phyloP scores from a whole-genome alignment of 805 yeast species.

The Naumovozyma baii region DNA sequence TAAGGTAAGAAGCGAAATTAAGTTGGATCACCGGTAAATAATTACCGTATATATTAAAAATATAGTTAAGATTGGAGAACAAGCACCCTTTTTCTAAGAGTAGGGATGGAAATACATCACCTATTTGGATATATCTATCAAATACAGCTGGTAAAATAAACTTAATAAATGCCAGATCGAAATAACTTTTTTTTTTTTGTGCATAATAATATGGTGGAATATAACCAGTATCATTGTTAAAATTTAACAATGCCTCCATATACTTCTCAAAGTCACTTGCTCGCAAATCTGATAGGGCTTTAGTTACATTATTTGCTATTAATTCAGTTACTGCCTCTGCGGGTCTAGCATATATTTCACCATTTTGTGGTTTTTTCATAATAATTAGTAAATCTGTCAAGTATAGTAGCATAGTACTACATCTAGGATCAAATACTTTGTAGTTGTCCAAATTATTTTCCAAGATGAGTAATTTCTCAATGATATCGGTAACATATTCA shows the following conservation, averaged over 20 bases:
- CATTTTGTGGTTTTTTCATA: slow-evolving; percentile 27
- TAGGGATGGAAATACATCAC: slow-evolving; percentile 5
- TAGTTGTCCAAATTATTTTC: slow-evolving; percentile 24
- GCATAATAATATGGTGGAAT: background rate
- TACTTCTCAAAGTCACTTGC: slow-evolving; percentile 12
- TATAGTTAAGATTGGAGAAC: slow-evolving; percentile 11
- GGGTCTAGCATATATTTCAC: slow-evolving; percentile 22
- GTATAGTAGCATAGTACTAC: slow-evolving; percentile 12
- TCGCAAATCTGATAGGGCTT: slow-evolving; percentile 19
- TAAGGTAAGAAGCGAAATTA: slow-evolving; percentile 18
- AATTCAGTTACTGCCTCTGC: slow-evolving; percentile 28
- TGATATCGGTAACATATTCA: slow-evolving; percentile 19
- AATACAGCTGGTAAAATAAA: slow-evolving; percentile 9
- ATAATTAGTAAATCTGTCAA: slow-evolving; percentile 26
- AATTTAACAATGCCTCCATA: slow-evolving; percentile 11
- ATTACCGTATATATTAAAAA: slow-evolving; percentile 6
- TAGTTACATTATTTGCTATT: slow-evolving; percentile 32
- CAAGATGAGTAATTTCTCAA: slow-evolving; percentile 14
- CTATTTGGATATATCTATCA: slow-evolving; percentile 5
- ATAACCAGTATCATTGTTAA: background rate
- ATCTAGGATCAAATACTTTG: slow-evolving; percentile 28
- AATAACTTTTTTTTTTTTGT: slow-evolving; percentile 4
- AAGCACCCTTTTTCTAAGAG: slow-evolving; percentile 8
- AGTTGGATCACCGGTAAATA: slow-evolving; percentile 3
- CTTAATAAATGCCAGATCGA: slow-evolving; percentile 9